Base-by-base conservation (phyloP, 83 land plant genomes). In the Thuja plicata region DNA sequence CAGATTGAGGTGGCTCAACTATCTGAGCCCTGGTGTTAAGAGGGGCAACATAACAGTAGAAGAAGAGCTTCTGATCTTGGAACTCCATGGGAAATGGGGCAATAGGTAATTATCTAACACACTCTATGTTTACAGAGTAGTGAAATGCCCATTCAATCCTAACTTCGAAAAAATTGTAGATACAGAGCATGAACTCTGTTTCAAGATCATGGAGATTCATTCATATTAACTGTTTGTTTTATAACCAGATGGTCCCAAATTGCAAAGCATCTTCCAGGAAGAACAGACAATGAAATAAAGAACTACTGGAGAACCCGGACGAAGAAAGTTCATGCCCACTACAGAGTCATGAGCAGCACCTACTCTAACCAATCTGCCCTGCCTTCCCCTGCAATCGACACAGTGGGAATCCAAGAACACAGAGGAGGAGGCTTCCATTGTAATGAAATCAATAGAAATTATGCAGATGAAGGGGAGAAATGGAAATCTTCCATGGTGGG, bases 1-100 rank as follows among this genome's bases (percentile, higher is more conserved):
- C 89, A 89, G 96, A 41, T 94, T 94, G 80, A 89, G 96, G 16
- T 94, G 96, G 96, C 89, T 94, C 37, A 94, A 94, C 89, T 94
- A 94, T 83, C 90, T 94, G 46, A 66, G 94, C 43, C 96, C 96
- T n/a, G 96, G 92, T 80, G 93, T 94, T 19, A 87, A 93, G 76
- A 86, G 96, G 19, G 96, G 96, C 7, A 93, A 94, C 86, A 94
- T 94, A 37, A 93, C 96, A 32, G 91, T 89, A 0, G 94, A 94
- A 54, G 96, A 94, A 74, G 93, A 94, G 79, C 86, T 93, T 5
- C 41, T 94, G 89, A 94, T 94, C 90, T 88, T 93, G 91, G 93
- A 94, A 9, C 91, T 94, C 83, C 96, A 94, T 87, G 85, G 93
- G 8, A 91, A 91, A 80, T 94, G 94, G 94, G 96, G 96, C 38